These are phyloP conservation scores for Geotrichum fermentans DNA, from an alignment of 1,139 yeast genomes.

Conservation along the genomic window DNA sequence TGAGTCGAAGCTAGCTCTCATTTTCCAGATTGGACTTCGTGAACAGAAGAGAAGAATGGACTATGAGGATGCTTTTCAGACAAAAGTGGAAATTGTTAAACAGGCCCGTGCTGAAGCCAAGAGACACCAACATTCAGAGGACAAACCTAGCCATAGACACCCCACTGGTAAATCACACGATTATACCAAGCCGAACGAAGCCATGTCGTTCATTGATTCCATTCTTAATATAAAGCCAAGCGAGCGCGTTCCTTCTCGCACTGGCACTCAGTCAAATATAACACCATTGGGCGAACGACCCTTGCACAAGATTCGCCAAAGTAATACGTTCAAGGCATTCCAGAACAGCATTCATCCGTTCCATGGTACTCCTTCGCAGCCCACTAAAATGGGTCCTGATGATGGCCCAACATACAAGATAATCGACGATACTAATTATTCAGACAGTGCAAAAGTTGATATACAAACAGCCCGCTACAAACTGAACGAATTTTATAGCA, in stretches of 20 bases:
- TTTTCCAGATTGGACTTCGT: constrained; percentile 66
- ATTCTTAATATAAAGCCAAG: background rate
- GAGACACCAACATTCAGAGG: constrained; percentile 25
- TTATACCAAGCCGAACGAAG: background rate
- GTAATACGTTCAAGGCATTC: background rate
- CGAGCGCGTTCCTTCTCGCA: background rate
- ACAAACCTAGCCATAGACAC: constrained; percentile 8
- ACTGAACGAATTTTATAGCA: constrained; percentile 48
- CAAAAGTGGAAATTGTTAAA: constrained; percentile 28
- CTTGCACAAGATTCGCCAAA: background rate
- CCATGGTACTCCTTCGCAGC: background rate
- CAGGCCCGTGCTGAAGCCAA: background rate
- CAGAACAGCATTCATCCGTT: constrained; percentile 3
- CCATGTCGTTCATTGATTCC: background rate
- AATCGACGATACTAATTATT: constrained; percentile 25
- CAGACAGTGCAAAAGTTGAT: constrained; percentile 28
- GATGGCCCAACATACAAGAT: constrained; percentile 21
- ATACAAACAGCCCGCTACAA: constrained; percentile 36
- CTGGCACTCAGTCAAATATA: background rate
- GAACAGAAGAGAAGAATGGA: constrained; percentile 68
- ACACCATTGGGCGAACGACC: background rate
- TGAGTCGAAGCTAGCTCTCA: constrained; percentile 69
- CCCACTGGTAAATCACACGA: background rate
- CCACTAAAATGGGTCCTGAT: background rate
- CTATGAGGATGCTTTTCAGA: constrained; percentile 52